phyloP scores from a whole-genome alignment of 306 rosid species.

The Trifolium repens region DNA sequence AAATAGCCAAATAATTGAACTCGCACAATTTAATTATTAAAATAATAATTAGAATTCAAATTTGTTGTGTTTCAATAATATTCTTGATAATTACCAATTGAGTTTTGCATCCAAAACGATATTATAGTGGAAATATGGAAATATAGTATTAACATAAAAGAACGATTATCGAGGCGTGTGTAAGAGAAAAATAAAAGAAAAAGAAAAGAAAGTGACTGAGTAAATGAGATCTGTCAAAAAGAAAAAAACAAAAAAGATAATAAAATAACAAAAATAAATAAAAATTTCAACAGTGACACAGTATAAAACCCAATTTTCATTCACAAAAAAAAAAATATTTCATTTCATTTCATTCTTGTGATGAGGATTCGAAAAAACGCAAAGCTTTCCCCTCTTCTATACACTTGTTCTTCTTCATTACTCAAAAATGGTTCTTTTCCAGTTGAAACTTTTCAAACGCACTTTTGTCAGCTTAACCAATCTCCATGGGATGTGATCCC shows the following conservation, averaged over 20 bases:
- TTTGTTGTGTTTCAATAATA: no score
- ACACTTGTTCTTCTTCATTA: slow-evolving; percentile 42
- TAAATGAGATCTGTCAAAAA: slow-evolving; percentile 57
- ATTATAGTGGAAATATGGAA: no score
- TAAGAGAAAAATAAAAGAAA: no score
- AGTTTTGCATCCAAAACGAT: no score
- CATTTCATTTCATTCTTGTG: neutral
- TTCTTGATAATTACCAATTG: no score
- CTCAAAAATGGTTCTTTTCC: slow-evolving; percentile 43
- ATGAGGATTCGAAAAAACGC: slow-evolving; percentile 94
- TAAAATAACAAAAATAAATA: neutral
- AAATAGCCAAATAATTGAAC: no score
- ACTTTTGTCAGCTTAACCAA: slow-evolving; percentile 81
- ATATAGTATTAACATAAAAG: no score
- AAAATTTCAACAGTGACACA: neutral
- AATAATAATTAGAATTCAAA: no score
- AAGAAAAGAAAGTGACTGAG: no score
- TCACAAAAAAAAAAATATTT: neutral
- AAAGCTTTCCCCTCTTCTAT: slow-evolving; percentile 61
- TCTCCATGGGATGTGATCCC: slow-evolving; percentile 90
- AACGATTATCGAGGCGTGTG: no score
- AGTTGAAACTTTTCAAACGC: slow-evolving; percentile 49
- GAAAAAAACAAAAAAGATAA: neutral
- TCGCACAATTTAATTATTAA: no score
- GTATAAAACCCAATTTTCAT: slow-evolving; percentile 22